Evolutionary conservation across 352 stramenopile genomes (phyloP).

Genomic region (Paralagenidium karlingii): DNA sequence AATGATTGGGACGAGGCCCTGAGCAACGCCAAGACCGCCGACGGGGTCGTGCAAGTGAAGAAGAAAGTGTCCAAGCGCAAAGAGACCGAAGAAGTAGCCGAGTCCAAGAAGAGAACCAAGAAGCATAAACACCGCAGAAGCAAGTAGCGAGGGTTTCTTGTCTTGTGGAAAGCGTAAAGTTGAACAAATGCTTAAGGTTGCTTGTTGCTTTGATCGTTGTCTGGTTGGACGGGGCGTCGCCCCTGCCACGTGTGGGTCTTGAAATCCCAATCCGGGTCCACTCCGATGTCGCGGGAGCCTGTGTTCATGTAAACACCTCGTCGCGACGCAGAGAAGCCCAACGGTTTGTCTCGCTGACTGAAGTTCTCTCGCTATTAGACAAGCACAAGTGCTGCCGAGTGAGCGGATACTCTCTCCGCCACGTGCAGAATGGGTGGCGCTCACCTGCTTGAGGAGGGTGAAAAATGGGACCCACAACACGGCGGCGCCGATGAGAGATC

Average conservation of each 20-base stretch:
- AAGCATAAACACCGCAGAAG: constrained; percentile 22
- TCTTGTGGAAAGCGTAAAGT: background rate
- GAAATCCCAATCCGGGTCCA: constrained; percentile 76
- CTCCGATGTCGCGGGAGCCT: constrained; percentile 57
- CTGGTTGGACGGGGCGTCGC: constrained; percentile 18
- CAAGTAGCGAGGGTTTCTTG: too few relatives aligned
- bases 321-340: constrained; percentile 62
- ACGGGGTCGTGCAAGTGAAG: constrained; percentile 72
- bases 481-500: too few relatives aligned
- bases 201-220: constrained; percentile 10
- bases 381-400: background rate
- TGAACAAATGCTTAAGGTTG: background rate
- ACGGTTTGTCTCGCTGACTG: constrained; percentile 34
- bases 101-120: constrained; percentile 21
- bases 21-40: constrained; percentile 12
- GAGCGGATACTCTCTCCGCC: too few relatives aligned
- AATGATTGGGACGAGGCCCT: constrained; percentile 82
- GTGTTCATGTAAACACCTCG: constrained; percentile 74
- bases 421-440: too few relatives aligned
- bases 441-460: too few relatives aligned
- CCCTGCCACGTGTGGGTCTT: constrained; percentile 48
- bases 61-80: constrained; percentile 64
- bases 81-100: constrained; percentile 16
- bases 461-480: too few relatives aligned
- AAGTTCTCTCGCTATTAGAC: constrained; percentile 33